A percentile compares a stretch with the other conserved stretches of the same genome.
Conservation (phyloP, 2,329 filamentous ascomycete species). For the Ramularia endophylla region DNA sequence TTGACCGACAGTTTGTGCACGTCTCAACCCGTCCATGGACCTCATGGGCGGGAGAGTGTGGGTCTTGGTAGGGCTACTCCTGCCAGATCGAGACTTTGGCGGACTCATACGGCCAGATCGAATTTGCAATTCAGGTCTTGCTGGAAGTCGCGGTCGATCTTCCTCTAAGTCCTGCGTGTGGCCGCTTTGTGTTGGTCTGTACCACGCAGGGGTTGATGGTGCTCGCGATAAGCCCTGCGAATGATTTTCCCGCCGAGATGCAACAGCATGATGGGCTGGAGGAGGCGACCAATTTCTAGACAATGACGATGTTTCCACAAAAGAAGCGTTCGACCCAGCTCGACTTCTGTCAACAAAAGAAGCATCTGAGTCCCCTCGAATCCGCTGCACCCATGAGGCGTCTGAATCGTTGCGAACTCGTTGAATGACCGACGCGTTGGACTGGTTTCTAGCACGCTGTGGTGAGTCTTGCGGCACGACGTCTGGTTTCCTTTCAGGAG, state of each 20-base stretch:
- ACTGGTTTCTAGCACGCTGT: conserved; percentile 10
- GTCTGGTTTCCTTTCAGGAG: conserved; percentile 21
- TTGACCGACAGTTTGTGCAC: conserved; percentile 15
- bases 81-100: conserved; percentile 21
- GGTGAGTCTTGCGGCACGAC: not conserved
- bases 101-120: conserved; percentile 22
- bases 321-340: conserved; percentile 24
- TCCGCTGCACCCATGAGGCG: conserved; percentile 21
- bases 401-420: conserved; percentile 24
- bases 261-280: conserved; percentile 14
- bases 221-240: conserved; percentile 12
- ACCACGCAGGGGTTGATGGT: conserved; percentile 24
- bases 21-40: conserved; percentile 17
- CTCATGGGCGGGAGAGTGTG: conserved; percentile 21
- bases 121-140: conserved; percentile 28
- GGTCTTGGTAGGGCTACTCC: conserved; percentile 24
- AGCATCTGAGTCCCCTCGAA: conserved; percentile 25
- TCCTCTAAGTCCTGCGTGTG: conserved; percentile 18
- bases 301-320: conserved; percentile 27
- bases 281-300: conserved; percentile 19
- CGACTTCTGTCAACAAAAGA: conserved; percentile 19
- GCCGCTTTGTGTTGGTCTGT: conserved; percentile 11
- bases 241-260: conserved; percentile 17
- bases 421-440: conserved; percentile 24
- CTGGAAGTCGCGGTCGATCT: conserved; percentile 27